Percentiles rank a stretch among this genome's conserved stretches.
Evolutionary conservation across 768 basidiomycete species (phyloP).

Genomic region (Vararia minispora): DNA sequence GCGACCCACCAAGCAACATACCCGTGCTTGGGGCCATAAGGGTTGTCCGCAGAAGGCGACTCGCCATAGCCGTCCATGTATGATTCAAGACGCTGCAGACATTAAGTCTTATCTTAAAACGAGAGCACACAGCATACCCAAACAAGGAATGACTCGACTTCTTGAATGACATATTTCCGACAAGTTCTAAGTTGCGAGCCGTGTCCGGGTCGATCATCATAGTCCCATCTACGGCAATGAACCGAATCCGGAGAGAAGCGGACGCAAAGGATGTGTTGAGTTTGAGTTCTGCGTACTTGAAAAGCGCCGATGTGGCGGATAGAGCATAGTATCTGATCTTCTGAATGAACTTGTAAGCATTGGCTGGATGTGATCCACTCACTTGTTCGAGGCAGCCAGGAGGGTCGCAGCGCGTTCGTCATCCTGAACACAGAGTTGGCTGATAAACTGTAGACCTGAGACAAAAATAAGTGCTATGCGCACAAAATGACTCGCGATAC

Average conservation of each 20-base stretch:
- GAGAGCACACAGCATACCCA: constrained; percentile 36
- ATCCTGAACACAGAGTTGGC: constrained; percentile 68
- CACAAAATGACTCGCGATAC: constrained; percentile 1
- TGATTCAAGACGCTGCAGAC: constrained; percentile 53
- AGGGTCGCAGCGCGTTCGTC: constrained; percentile 75
- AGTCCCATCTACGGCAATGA: constrained; percentile 75
- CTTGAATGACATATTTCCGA: constrained; percentile 57
- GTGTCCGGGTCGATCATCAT: constrained; percentile 94
- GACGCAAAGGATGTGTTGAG: constrained; percentile 62
- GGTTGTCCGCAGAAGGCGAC: constrained; percentile 67
- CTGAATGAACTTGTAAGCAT: constrained; percentile 8
- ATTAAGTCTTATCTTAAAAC: neutral
- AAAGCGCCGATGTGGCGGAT: constrained; percentile 75
- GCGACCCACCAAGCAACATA: constrained; percentile 16
- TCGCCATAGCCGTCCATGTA: constrained; percentile 86
- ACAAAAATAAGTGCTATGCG: constrained; percentile 1
- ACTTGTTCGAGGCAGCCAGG: constrained; percentile 74
- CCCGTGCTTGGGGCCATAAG: constrained; percentile 77
- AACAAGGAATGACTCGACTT: constrained; percentile 70
- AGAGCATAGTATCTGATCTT: constrained; percentile 75
- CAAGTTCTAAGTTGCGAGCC: constrained; percentile 80
- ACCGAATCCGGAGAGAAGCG: constrained; percentile 62
- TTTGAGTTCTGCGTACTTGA: constrained; percentile 70
- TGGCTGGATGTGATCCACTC: constrained; percentile 29
- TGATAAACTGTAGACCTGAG: constrained; percentile 67